Conservation (phyloP, 352 stramenopile genomes). For the Phytophthora sp. region DNA sequence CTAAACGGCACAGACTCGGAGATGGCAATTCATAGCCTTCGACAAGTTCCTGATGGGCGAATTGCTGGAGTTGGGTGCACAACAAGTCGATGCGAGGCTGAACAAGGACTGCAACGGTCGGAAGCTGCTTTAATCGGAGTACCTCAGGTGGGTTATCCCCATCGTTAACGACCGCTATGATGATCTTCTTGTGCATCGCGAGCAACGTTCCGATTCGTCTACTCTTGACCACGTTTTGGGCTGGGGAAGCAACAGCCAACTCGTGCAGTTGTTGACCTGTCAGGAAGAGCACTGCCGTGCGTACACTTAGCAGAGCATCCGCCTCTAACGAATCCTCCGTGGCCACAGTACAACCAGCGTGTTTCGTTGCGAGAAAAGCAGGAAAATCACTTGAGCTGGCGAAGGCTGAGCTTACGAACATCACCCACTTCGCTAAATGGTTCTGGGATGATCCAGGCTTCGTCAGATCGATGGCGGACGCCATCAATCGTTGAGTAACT, state of each 20-base stretch:
- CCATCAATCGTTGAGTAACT: background rate
- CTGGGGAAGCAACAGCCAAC: slow-evolving; percentile 22
- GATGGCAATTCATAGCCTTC: slow-evolving; percentile 46
- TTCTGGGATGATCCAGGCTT: slow-evolving; percentile 1
- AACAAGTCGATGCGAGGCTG: slow-evolving; percentile 19
- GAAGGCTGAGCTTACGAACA: slow-evolving; percentile 45
- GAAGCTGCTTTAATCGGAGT: slow-evolving; percentile 33
- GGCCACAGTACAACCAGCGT: slow-evolving; percentile 28
- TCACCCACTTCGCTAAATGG: slow-evolving; percentile 19
- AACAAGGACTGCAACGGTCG: slow-evolving; percentile 37
- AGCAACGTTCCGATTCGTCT: slow-evolving; percentile 40
- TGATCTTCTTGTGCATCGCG: slow-evolving; percentile 61
- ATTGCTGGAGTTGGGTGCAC: slow-evolving; percentile 32
- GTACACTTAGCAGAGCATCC: slow-evolving; percentile 53
- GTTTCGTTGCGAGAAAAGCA: slow-evolving; percentile 26
- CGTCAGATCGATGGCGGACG: slow-evolving; percentile 26
- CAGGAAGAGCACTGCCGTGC: slow-evolving; percentile 37
- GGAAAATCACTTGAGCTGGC: slow-evolving; percentile 35
- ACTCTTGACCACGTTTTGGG: slow-evolving; percentile 34
- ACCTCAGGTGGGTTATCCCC: slow-evolving; percentile 22
- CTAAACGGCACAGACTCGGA: slow-evolving; percentile 23
- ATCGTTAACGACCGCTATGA: slow-evolving; percentile 46
- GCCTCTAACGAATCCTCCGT: slow-evolving; percentile 55
- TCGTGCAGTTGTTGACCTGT: slow-evolving; percentile 30
- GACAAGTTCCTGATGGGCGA: slow-evolving; percentile 41